Evolutionary conservation across 306 rosid genomes (phyloP).

Genomic region (Prunus mume): DNA sequence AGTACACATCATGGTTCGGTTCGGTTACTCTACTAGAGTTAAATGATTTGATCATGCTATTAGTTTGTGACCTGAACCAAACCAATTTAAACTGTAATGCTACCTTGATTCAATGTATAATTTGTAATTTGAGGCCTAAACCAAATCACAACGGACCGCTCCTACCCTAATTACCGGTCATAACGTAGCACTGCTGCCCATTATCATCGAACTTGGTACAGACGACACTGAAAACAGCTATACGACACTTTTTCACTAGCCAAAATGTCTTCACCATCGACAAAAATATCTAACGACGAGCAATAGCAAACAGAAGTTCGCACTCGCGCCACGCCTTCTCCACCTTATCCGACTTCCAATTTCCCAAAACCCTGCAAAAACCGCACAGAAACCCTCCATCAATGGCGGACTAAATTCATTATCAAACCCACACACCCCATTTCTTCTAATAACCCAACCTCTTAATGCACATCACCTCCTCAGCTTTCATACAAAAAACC

Average conservation of each 20-base stretch:
- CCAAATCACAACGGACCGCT: too few relatives aligned
- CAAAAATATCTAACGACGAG: not conserved
- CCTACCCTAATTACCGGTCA: too few relatives aligned
- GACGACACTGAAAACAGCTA: not conserved
- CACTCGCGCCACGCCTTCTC: not conserved
- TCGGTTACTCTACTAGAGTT: too few relatives aligned
- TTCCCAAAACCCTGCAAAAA: constrained; percentile 28
- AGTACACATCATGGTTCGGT: too few relatives aligned
- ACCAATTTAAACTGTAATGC: too few relatives aligned
- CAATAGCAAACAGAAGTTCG: not conserved
- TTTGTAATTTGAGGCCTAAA: too few relatives aligned
- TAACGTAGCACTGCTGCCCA: too few relatives aligned
- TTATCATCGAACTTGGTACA: too few relatives aligned
- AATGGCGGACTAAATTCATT: constrained; percentile 20
- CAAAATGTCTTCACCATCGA: not conserved
- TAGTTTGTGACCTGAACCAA: too few relatives aligned
- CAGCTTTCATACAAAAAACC: not conserved
- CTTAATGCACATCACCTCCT: constrained; percentile 5
- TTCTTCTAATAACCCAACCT: constrained; percentile 1
- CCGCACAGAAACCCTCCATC: constrained; percentile 13
- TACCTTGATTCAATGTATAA: too few relatives aligned
- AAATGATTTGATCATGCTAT: too few relatives aligned
- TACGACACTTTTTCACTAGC: not conserved
- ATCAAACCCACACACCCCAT: not conserved
- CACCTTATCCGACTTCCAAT: constrained; percentile 30